Base-by-base conservation (phyloP, 805 yeast genomes). In the Kazachstania africana region DNA sequence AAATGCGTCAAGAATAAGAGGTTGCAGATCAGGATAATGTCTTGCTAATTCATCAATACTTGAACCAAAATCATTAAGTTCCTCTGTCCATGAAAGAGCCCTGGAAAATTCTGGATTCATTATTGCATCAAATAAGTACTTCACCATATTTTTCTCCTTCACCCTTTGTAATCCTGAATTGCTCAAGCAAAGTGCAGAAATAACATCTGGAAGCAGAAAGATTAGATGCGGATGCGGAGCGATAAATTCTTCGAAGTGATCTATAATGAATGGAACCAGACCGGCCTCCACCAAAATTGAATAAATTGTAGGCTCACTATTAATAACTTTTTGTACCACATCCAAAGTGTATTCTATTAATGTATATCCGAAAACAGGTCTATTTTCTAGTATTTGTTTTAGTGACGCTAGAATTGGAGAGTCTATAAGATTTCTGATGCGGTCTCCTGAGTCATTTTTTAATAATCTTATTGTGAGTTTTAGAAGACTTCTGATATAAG, bases 231-330 rank as follows among this genome's bases (percentile, higher is more conserved):
- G 62, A 15, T 76, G 66, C 4, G 77, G 77, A 9, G 71, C 61
- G 36, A 83, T 59, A 15, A 79, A 66, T 0, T 50, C 46, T 10
- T 64, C 65, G 46, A 78, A 77, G 29, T 75, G 65, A 8, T 66
- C 65, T 30, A 85, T 52, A 23, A 85, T 65, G 2, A 71, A 60
- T 28, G 78, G 78, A 23, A 87, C 72, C 1, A 81, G 72, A 1
- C 72, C 70, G 0, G 93, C 78, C 50, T 87, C 97, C 25, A 72
- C 75, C 41, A 87, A 63, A 26, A 87, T 75, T 2, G 79, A 67
- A 46, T 68, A 87, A 3, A 94, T 82, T 0, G 95, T 84, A 6
- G 96, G 95, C 45, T 88, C 96, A 42, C 78, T 80, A 49, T 87
- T 88, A 18, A 87, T 74, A 36, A 84, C 81, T 9, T 68, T 68